Evolutionary conservation across 2,329 filamentous ascomycete genomes (phyloP), one percentile per base, ranked within the genome.

Genomic region (Aspergillaceae sp.): DNA sequence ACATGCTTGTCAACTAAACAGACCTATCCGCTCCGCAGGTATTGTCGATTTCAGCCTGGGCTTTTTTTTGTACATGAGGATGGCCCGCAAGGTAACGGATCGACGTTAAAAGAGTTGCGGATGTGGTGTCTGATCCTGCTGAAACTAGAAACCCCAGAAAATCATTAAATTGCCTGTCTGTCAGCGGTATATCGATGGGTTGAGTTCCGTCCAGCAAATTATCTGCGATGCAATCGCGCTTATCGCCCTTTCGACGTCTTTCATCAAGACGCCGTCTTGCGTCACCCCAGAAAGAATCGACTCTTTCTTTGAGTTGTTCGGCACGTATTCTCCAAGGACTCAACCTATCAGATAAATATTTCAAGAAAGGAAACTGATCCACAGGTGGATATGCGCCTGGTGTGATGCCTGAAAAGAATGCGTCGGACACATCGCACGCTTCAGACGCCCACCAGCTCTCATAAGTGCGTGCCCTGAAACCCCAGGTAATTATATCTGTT

Each of bases 371-470:
- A 26, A 42, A 42, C 27, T 42, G 28, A 42, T 42, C 40, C 0
- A 42, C 29, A 9, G 40, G 40, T n/a, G 40, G 40, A 29, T 30
- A 30, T 30, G 28, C 40, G 29, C 40, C 40, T 9, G 38, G 38
- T 29, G 38, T 41, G 29, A 41, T 41, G 29, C 38, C 38, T 41
- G 38, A 41, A 28, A 41, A 41, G 38, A 41, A 41, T 41, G 9
- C 38, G 19, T 41, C 38, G 11, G 38, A 29, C 38, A 41, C 38
- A 5, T 41, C 38, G 29, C 38, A 41, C 8, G 26, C 38, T 41
- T 19, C 38, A 41, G 38, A 41, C 26, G 38, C 38, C 38, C 38
- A 41, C 38, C 38, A 41, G 38, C n/a, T 28, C 2, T 41, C 26
- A 41, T 41, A 41, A 41, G 38, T 41, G 7, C 19, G 38, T 29